Evolutionary conservation across 352 stramenopile genomes (phyloP).

Genomic region (Bremia lactucae): DNA sequence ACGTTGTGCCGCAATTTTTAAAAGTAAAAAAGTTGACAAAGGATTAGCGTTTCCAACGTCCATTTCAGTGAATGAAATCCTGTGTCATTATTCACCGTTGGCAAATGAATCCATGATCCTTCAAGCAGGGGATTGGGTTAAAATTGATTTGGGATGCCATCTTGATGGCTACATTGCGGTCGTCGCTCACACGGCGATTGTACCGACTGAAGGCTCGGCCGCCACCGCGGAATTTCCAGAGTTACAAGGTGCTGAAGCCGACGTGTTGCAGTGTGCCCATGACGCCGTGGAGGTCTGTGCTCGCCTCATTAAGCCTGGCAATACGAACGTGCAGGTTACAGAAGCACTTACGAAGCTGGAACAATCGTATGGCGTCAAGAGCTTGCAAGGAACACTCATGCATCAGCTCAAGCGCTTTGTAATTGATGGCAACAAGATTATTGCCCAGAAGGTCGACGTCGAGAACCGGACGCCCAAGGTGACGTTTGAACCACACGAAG

Average conservation of each 20-base stretch:
- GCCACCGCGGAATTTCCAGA: conserved; percentile 45
- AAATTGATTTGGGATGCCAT: conserved; percentile 97
- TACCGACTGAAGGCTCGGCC: conserved; percentile 72
- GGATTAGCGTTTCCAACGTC: conserved; percentile 99
- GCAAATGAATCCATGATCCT: conserved; percentile 68
- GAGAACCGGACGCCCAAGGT: conserved; percentile 81
- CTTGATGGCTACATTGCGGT: conserved; percentile 99
- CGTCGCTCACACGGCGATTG: conserved; percentile 94
- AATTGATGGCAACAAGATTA: conserved; percentile 97
- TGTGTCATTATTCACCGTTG: conserved; percentile 98
- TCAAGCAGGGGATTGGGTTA: conserved; percentile 82
- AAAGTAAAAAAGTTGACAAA: conserved; percentile 96
- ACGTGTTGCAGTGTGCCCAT: conserved; percentile 95
- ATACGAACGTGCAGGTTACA: conserved; percentile 94
- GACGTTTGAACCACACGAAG: conserved; percentile 94
- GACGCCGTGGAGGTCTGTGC: conserved; percentile 95
- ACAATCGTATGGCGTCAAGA: conserved; percentile 93
- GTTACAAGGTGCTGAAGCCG: conserved; percentile 68
- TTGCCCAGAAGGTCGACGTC: conserved; percentile 86
- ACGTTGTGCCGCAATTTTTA: conserved; percentile 90
- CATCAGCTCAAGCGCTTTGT: conserved; percentile 99
- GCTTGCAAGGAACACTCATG: conserved; percentile 96
- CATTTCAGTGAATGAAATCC: conserved; percentile 97
- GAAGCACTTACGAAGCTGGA: conserved; percentile 92
- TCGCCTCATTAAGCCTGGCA: conserved; percentile 94